Evolutionary conservation across 2,329 filamentous ascomycete species (phyloP), one percentile per base, ranked within the genome.

Genomic region (Fonsecaea monophora): DNA sequence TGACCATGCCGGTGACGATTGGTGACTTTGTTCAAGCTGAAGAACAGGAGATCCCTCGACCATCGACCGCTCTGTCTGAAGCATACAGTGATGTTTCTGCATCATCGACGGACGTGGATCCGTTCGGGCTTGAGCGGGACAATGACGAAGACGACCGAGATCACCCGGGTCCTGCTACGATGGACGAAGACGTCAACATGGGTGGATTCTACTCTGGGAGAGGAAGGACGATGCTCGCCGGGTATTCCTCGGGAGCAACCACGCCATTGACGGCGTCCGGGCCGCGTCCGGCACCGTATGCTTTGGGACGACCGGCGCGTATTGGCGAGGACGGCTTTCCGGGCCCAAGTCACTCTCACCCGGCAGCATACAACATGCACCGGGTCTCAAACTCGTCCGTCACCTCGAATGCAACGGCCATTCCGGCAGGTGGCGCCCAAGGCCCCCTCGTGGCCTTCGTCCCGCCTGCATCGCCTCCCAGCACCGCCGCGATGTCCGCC

Each of bases 401-500:
- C 18, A 37, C 53, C n/a, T 64, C 61, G n/a, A 64, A 38, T 59
- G 35, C 57, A 13, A 67, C 60, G 34, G 66, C 65, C 32, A 56
- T 65, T 25, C 60, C 60, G 35, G 53, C 55, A 5, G 53, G 34
- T 40, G 38, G 30, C n/a, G 48, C 18, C 35, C 40, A 56, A 21
- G 62, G 66, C 9, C 65, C 58, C n/a, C n/a, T 66, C 1, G 73
- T 80, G 60, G 70, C 74, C 34, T 61, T 50, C 30, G 81, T 82
- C 66, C 80, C 81, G 0, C 70, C 75, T 13, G 72, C 79, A 18
- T 67, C 74, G 21, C 78, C 80, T 21, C 81, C 81, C 0, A 78
- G 75, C 55, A 71, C 76, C 4, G 76, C 78, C 60, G 78, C 76
- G 37, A 68, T 82, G 66, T 76, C 74, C 62, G 77, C 77, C 32